phyloP scores from a whole-genome alignment of 2,329 filamentous ascomycete genomes.

The Dactylellina parvicollis region DNA sequence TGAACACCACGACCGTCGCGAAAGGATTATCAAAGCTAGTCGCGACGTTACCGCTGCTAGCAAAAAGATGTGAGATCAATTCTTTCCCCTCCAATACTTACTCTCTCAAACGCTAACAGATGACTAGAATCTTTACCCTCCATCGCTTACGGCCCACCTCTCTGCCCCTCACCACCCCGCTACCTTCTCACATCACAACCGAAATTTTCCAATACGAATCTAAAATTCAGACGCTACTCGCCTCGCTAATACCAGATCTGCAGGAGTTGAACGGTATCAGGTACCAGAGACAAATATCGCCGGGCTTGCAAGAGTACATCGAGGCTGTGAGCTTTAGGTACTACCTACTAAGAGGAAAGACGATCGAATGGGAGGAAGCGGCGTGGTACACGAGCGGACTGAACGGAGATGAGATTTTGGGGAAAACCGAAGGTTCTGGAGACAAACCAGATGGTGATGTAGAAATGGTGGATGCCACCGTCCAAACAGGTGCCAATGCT shows the following conservation, averaged over 20 bases:
- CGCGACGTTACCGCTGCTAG: slow-evolving; percentile 91
- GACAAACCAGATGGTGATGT: slow-evolving; percentile 51
- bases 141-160: slow-evolving; percentile 34
- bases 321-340: slow-evolving; percentile 89
- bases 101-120: neutral
- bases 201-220: slow-evolving; percentile 75
- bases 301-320: slow-evolving; percentile 90
- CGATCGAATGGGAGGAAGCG: slow-evolving; percentile 66
- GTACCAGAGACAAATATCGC: slow-evolving; percentile 79
- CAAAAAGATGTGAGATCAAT: slow-evolving; percentile 98
- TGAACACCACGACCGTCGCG: slow-evolving; percentile 90
- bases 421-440: slow-evolving; percentile 60
- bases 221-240: slow-evolving; percentile 76
- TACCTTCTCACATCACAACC: slow-evolving; percentile 75
- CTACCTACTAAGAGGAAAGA: slow-evolving; percentile 81
- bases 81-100: slow-evolving; percentile 55
- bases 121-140: slow-evolving; percentile 71
- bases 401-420: slow-evolving; percentile 21
- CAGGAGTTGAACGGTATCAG: slow-evolving; percentile 81
- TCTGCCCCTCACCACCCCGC: slow-evolving; percentile 63
- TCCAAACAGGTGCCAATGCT: neutral
- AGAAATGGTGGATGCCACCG: slow-evolving; percentile 39
- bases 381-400: slow-evolving; percentile 59
- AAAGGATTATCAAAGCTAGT: slow-evolving; percentile 88
- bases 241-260: slow-evolving; percentile 75